Percentiles rank a stretch among this genome's conserved stretches.
phyloP scores from a whole-genome alignment of 225 moss, liverwort and hornwort species.

The Pseudisothecium myosuroides region DNA sequence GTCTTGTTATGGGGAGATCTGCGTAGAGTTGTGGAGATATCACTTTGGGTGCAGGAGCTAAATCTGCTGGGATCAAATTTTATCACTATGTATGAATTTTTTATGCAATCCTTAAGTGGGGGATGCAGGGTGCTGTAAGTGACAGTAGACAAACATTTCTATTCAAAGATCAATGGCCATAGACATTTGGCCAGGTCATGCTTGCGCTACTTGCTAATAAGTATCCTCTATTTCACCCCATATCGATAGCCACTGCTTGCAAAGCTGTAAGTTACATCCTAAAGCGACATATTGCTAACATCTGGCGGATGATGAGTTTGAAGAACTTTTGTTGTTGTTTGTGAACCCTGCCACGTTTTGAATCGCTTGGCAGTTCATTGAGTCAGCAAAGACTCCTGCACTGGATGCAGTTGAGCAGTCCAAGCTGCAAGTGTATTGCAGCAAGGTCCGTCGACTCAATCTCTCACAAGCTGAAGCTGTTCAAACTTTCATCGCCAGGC shows the following conservation, averaged over 20 bases:
- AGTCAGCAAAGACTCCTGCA: background rate
- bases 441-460: constrained; percentile 23
- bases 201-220: background rate
- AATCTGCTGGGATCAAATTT: background rate
- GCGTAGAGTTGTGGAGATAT: background rate
- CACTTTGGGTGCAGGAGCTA: background rate
- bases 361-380: constrained; percentile 15
- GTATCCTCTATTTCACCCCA: background rate
- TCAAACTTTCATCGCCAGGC: constrained; percentile 18
- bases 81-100: background rate
- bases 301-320: background rate
- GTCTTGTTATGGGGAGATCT: background rate
- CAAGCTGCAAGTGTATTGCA: constrained; percentile 27
- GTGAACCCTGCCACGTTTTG: background rate
- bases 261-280: background rate
- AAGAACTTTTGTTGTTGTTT: background rate
- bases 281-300: background rate
- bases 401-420: constrained; percentile 15
- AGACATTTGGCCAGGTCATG: background rate
- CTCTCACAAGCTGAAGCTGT: constrained; percentile 38
- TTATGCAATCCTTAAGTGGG: background rate
- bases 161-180: background rate
- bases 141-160: background rate
- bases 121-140: background rate
- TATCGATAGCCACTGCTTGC: background rate